Evolutionary conservation across 139 green algal species (phyloP).

Genomic region (Tetradesmus lagerheimii): DNA sequence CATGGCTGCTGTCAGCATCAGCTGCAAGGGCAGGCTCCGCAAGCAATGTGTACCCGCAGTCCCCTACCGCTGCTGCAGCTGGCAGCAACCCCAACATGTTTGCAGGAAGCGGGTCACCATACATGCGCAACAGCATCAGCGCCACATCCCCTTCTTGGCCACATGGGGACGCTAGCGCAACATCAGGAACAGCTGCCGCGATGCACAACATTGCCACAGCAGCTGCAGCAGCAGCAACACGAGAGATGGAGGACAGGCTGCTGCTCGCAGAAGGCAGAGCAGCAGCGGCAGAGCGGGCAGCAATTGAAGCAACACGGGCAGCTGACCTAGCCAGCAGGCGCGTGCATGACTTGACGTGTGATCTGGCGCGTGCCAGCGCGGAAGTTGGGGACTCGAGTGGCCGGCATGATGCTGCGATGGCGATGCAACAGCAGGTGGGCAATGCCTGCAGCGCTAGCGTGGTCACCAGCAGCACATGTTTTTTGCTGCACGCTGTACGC

Average conservation of each 20-base stretch:
- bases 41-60: background rate
- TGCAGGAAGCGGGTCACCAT: background rate
- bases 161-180: background rate
- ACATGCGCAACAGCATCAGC: conserved; percentile 9
- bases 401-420: conserved; percentile 12
- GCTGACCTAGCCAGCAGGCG: conserved; percentile 3
- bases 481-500: background rate
- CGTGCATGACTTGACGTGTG: background rate
- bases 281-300: conserved; percentile 35
- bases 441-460: background rate
- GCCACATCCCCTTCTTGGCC: background rate
- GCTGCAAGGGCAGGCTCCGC: conserved; percentile 20
- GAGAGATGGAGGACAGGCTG: conserved; percentile 17
- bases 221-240: conserved; percentile 22
- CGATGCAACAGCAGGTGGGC: conserved; percentile 32
- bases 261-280: background rate
- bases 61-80: background rate
- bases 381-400: conserved; percentile 22
- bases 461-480: background rate
- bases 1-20: background rate
- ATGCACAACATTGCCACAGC: conserved; percentile 20
- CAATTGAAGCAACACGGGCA: conserved; percentile 28
- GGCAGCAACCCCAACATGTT: background rate
- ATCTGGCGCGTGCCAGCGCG: conserved; percentile 31
- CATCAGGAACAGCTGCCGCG: background rate